Percentiles rank a stretch among this genome's conserved stretches.
These are phyloP conservation scores for Trametes villosa DNA, from an alignment of 768 basidiomycete genomes.

Conservation along the genomic window DNA sequence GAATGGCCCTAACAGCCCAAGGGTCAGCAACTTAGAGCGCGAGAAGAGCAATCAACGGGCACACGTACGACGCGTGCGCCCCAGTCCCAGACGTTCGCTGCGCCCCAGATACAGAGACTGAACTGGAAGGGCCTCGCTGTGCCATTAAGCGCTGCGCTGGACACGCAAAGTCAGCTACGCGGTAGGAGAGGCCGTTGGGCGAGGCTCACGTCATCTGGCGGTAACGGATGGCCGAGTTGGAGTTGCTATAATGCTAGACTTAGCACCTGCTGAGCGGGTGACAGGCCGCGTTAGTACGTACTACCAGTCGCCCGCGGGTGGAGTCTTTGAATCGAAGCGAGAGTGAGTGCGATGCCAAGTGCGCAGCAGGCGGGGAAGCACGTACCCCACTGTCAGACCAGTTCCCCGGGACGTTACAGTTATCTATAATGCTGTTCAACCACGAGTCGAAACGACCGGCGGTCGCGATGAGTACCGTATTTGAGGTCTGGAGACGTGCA, in stretches of 20 bases:
- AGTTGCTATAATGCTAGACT: slow-evolving; percentile 42
- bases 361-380: neutral
- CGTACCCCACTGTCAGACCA: slow-evolving; percentile 50
- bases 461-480: slow-evolving; percentile 48
- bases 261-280: neutral
- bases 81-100: slow-evolving; percentile 59
- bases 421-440: slow-evolving; percentile 42
- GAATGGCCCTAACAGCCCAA: slow-evolving; percentile 47
- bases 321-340: slow-evolving; percentile 29
- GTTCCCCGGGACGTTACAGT: slow-evolving; percentile 56
- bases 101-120: slow-evolving; percentile 59
- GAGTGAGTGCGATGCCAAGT: neutral
- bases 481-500: slow-evolving; percentile 44
- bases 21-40: neutral
- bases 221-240: slow-evolving; percentile 61
- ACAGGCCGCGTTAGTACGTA: slow-evolving; percentile 33
- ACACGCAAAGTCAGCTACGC: neutral
- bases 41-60: neutral
- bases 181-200: neutral
- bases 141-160: slow-evolving; percentile 49
- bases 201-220: slow-evolving; percentile 54
- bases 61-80: slow-evolving; percentile 53
- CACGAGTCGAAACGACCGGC: neutral
- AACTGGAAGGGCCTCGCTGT: slow-evolving; percentile 52
- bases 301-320: slow-evolving; percentile 52